These are phyloP conservation scores for Arthrobotrys entomopaga DNA, from an alignment of 2,329 filamentous ascomycete species.

Conservation along the genomic window DNA sequence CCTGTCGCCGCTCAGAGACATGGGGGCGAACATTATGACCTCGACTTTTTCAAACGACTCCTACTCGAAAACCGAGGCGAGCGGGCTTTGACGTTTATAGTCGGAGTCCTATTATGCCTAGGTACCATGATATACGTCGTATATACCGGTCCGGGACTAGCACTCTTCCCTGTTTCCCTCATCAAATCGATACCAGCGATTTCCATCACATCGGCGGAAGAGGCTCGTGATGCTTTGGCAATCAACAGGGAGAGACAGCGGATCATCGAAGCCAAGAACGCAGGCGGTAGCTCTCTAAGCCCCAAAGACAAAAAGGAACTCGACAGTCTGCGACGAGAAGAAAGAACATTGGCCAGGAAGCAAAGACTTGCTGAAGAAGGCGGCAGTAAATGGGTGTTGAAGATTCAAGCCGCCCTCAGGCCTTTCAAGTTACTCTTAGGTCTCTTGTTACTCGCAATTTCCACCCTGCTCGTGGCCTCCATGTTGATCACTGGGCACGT, in stretches of 20 bases:
- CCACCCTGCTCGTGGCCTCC: slow-evolving; percentile 82
- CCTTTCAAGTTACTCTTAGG: slow-evolving; percentile 90
- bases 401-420: slow-evolving; percentile 81
- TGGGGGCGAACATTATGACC: slow-evolving; percentile 73
- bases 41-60: slow-evolving; percentile 91
- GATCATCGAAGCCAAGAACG: slow-evolving; percentile 86
- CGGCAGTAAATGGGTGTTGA: slow-evolving; percentile 79
- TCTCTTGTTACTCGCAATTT: slow-evolving; percentile 77
- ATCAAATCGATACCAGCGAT: slow-evolving; percentile 91
- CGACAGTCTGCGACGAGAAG: slow-evolving; percentile 85
- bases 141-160: slow-evolving; percentile 89
- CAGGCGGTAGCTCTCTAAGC: slow-evolving; percentile 74
- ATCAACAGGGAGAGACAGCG: slow-evolving; percentile 90
- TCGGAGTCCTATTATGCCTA: slow-evolving; percentile 87
- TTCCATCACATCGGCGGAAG: slow-evolving; percentile 80
- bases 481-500: slow-evolving; percentile 82
- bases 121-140: slow-evolving; percentile 86
- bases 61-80: slow-evolving; percentile 88
- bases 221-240: slow-evolving; percentile 70
- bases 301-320: slow-evolving; percentile 88
- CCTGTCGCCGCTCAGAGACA: slow-evolving; percentile 77
- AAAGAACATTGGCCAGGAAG: slow-evolving; percentile 88
- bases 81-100: slow-evolving; percentile 86
- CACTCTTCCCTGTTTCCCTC: slow-evolving; percentile 85
- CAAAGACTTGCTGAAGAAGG: slow-evolving; percentile 87